Percentiles rank a stretch among this genome's conserved stretches.
These are phyloP conservation scores for Didymella sp. DNA, from an alignment of 2,329 filamentous ascomycete genomes.

Conservation along the genomic window DNA sequence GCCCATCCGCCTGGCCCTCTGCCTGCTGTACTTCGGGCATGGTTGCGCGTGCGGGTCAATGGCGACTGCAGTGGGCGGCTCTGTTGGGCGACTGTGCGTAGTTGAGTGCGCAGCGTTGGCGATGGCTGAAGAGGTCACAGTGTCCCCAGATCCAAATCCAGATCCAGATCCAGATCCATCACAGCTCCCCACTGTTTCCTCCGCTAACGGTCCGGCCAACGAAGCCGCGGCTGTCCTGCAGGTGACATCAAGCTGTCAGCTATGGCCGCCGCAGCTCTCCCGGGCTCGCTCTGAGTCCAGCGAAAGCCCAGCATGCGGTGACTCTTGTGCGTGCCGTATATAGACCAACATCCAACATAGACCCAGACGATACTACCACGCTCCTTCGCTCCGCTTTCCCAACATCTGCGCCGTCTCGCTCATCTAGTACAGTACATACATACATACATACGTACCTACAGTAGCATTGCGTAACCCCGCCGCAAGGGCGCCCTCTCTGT, in stretches of 20 bases:
- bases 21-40: slow-evolving; percentile 43
- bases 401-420: not conserved
- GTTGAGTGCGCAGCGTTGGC: not conserved
- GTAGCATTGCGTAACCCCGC: not conserved
- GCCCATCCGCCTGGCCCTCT: slow-evolving; percentile 31
- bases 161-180: not conserved
- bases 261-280: not conserved
- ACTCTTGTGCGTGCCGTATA: not conserved
- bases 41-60: slow-evolving; percentile 19
- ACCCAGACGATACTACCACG: not conserved
- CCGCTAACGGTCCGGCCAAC: slow-evolving; percentile 25
- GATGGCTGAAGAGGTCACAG: slow-evolving; percentile 6
- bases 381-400: not conserved
- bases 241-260: not conserved
- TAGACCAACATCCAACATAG: not conserved
- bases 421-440: too few species aligned
- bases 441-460: not conserved
- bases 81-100: too few species aligned
- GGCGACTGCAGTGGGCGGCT: slow-evolving; percentile 1
- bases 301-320: not conserved
- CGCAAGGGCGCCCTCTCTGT: slow-evolving; percentile 6
- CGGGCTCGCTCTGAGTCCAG: slow-evolving; percentile 18
- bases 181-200: not conserved
- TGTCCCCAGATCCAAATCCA: slow-evolving; percentile 14
- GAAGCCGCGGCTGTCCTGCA: slow-evolving; percentile 12